These are phyloP conservation scores for Podosphaera leucotricha DNA, from an alignment of 2,329 filamentous ascomycete genomes.

Conservation along the genomic window DNA sequence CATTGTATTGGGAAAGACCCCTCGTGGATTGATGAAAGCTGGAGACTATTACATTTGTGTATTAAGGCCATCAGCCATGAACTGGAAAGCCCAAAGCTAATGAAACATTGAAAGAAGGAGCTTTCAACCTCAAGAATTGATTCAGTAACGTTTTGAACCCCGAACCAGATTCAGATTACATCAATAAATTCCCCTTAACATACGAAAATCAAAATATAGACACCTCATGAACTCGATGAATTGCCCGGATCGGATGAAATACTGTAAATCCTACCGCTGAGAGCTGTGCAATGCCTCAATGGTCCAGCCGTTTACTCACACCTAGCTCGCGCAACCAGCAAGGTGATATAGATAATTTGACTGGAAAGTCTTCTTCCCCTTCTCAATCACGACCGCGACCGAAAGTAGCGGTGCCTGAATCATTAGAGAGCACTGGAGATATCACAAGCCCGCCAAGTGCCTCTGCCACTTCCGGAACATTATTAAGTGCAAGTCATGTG, in stretches of 20 bases:
- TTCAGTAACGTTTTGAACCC: neutral
- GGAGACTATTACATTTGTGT: neutral
- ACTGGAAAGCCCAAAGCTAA: neutral
- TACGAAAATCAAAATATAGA: neutral
- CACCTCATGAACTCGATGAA: neutral
- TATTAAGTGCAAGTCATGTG: conserved; percentile 8
- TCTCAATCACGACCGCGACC: conserved; percentile 7
- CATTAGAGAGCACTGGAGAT: conserved; percentile 13
- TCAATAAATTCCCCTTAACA: neutral
- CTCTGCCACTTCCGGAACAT: conserved; percentile 4
- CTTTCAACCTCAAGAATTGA: neutral
- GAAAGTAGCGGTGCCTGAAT: conserved; percentile 13
- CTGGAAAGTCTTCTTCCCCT: conserved; percentile 5
- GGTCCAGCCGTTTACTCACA: conserved; percentile 13
- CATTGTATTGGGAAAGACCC: neutral
- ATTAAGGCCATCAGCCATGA: neutral
- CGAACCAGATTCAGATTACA: neutral
- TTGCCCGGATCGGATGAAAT: neutral
- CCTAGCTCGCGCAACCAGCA: conserved; percentile 11
- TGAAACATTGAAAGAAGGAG: neutral
- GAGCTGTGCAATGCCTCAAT: conserved; percentile 14
- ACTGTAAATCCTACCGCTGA: neutral
- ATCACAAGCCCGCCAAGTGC: conserved; percentile 11
- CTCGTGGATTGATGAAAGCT: neutral
- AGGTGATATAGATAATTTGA: conserved; percentile 2